Conservation (phyloP, 2,329 filamentous ascomycete species). For the Cladorrhinum sp. region DNA sequence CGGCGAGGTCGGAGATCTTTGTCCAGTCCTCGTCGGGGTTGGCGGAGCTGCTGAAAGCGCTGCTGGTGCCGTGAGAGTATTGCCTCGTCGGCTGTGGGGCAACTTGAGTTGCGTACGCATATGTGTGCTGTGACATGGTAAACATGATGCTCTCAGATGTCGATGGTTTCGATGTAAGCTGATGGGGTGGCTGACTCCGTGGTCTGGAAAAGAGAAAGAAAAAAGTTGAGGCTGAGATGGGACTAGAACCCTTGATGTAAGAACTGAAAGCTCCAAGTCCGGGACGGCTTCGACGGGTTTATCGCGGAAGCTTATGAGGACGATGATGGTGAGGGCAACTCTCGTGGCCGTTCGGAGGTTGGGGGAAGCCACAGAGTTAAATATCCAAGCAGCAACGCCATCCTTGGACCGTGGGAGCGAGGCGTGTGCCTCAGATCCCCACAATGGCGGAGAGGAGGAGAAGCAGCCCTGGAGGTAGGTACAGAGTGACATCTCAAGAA, state of each 20-base stretch:
- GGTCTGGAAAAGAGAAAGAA: conserved; percentile 2
- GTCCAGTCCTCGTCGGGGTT: conserved; percentile 99
- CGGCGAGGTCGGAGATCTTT: conserved; percentile 95
- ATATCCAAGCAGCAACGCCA: conserved; percentile 17
- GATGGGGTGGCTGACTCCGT: neutral
- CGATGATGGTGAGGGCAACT: conserved; percentile 11
- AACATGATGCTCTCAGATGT: conserved; percentile 35
- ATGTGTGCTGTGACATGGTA: conserved; percentile 43
- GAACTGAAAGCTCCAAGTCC: neutral
- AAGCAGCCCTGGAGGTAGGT: conserved; percentile 4
- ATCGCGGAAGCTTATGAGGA: neutral
- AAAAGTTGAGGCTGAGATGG: conserved; percentile 15
- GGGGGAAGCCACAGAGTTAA: conserved; percentile 23
- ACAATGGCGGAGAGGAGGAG: conserved; percentile 17
- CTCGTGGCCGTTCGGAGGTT: conserved; percentile 9
- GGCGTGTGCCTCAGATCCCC: conserved; percentile 21
- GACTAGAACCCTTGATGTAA: conserved; percentile 8
- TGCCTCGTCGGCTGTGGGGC: conserved; percentile 54
- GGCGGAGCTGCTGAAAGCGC: conserved; percentile 89
- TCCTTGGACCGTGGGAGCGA: conserved; percentile 13
- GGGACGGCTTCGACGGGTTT: neutral
- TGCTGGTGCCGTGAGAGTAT: conserved; percentile 78
- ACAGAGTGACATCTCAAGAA: conserved; percentile 3
- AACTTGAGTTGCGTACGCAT: conserved; percentile 38
- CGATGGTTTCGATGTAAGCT: neutral